A percentile compares a stretch with the other conserved stretches of the same genome.
phyloP scores from a whole-genome alignment of 148 eudicot genomes.

The Vaccinium corymbosum region DNA sequence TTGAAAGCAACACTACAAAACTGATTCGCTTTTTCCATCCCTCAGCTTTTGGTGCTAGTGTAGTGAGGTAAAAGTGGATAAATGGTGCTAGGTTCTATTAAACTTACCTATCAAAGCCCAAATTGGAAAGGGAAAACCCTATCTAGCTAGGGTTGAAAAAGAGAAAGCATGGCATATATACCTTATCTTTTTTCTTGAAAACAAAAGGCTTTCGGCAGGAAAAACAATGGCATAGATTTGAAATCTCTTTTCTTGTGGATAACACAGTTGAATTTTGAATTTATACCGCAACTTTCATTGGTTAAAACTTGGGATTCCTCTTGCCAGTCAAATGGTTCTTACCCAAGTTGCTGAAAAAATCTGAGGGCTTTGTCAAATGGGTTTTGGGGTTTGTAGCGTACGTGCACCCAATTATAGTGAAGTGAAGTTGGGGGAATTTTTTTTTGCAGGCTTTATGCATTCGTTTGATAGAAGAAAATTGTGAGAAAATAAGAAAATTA shows the following conservation, averaged over 20 bases:
- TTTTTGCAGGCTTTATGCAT: too few relatives aligned
- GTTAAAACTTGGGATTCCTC: not conserved
- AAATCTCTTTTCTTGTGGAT: not conserved
- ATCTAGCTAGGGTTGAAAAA: not conserved
- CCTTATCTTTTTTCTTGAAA: not conserved
- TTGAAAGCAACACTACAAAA: not conserved
- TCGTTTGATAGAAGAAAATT: not conserved
- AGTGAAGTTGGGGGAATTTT: not conserved
- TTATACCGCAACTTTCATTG: constrained; percentile 6
- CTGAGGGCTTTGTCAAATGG: not conserved
- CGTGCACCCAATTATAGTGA: not conserved
- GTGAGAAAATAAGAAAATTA: not conserved
- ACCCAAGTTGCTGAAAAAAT: not conserved
- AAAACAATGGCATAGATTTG: not conserved
- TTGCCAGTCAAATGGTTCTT: not conserved
- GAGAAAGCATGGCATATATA: not conserved
- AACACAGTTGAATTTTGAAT: constrained; percentile 10
- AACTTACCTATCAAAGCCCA: not conserved
- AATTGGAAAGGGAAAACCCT: not conserved
- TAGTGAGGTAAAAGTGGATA: not conserved
- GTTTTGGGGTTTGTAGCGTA: not conserved
- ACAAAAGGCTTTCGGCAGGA: constrained; percentile 5
- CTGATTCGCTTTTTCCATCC: not conserved
- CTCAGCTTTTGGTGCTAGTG: not conserved
- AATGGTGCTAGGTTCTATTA: not conserved